These are phyloP conservation scores for Setaria italica DNA, from an alignment of 202 grass and related monocot genomes.

Conservation along the genomic window DNA sequence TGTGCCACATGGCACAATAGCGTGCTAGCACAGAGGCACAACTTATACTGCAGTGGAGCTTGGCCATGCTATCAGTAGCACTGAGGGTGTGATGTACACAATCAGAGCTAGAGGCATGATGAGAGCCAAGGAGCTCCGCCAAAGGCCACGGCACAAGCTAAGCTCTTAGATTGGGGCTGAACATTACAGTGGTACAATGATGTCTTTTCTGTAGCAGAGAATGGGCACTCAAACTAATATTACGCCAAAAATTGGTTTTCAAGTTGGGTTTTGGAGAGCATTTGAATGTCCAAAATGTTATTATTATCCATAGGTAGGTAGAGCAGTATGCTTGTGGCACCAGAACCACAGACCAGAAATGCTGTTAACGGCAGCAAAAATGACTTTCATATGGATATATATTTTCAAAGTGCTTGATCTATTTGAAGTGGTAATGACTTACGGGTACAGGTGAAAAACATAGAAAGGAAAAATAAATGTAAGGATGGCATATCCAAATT, in stretches of 20 bases:
- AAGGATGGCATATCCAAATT: conserved; percentile 28
- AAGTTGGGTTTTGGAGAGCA: not conserved
- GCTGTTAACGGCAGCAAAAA: not conserved
- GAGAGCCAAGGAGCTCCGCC: not conserved
- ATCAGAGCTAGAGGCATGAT: not conserved
- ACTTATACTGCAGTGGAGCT: not conserved
- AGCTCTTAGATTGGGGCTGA: not conserved
- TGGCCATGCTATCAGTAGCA: not conserved
- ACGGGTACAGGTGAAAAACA: conserved; percentile 3
- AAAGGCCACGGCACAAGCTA: not conserved
- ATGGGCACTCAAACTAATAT: not conserved
- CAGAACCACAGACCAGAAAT: conserved; percentile 10
- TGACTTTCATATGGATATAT: conserved; percentile 2
- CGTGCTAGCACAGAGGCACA: not conserved
- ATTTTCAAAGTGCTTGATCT: not conserved
- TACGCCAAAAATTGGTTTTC: not conserved
- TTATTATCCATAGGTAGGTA: not conserved
- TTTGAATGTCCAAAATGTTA: not conserved
- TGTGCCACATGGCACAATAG: not conserved
- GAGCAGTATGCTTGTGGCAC: conserved; percentile 26
- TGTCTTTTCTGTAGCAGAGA: not conserved
- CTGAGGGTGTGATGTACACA: not conserved
- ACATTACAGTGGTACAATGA: not conserved
- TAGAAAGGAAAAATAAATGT: conserved; percentile 28
- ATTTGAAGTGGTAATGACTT: conserved; percentile 30